phyloP scores from a whole-genome alignment of 192 early-diverging fungal species.

The Diversispora eburnea region DNA sequence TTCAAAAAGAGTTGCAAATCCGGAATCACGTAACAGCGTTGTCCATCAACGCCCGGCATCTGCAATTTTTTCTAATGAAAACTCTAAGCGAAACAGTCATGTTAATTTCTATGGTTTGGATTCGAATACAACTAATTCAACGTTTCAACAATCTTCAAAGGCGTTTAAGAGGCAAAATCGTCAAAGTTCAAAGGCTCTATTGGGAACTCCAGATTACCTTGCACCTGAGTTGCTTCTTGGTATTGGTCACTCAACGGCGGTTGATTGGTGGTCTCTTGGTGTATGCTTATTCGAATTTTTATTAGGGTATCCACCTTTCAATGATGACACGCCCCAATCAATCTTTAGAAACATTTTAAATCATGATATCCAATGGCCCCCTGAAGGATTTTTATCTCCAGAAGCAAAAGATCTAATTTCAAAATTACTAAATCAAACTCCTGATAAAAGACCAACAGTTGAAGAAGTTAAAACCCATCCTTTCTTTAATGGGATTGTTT shows the following conservation, averaged over 20 bases:
- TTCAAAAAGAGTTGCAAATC: neutral
- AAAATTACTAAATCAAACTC: constrained; percentile 70
- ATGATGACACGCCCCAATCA: constrained; percentile 76
- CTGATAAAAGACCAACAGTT: constrained; percentile 59
- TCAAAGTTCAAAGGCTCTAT: constrained; percentile 47
- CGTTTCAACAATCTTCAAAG: neutral
- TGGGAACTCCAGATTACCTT: constrained; percentile 93
- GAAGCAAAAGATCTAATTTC: constrained; percentile 72
- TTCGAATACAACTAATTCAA: constrained; percentile 3
- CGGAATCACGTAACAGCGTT: constrained; percentile 6
- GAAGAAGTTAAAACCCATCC: constrained; percentile 64
- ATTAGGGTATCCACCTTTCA: constrained; percentile 86
- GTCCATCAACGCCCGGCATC: constrained; percentile 17
- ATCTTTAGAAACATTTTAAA: constrained; percentile 91
- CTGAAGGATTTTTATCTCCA: constrained; percentile 50
- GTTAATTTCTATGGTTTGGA: constrained; percentile 18
- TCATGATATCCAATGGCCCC: constrained; percentile 63
- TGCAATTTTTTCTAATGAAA: constrained; percentile 27
- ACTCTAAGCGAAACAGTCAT: neutral
- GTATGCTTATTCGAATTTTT: constrained; percentile 90
- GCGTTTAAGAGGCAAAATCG: constrained; percentile 34
- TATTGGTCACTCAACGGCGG: constrained; percentile 75
- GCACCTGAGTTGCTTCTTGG: constrained; percentile 91
- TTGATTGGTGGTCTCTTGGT: constrained; percentile 97
- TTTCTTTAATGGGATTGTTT: constrained; percentile 75